Evolutionary conservation across 23 red algal genomes (phyloP).

Genomic region (Gracilariopsis chorda): DNA sequence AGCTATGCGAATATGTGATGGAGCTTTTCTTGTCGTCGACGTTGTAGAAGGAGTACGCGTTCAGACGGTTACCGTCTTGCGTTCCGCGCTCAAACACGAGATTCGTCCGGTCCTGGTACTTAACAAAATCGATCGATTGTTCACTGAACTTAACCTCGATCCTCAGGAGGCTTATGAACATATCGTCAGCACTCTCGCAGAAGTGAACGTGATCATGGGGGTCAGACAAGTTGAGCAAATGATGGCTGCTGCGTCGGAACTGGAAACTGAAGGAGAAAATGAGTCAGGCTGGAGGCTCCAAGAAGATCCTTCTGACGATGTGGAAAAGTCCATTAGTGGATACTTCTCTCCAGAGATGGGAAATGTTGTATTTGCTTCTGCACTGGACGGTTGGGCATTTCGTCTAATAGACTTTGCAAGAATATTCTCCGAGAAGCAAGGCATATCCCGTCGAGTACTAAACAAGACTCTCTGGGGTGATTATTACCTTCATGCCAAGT

Average conservation of each 20-base stretch:
- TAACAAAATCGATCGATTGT: constrained; percentile 96
- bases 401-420: constrained; percentile 85
- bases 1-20: constrained; percentile 89
- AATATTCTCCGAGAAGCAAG: constrained; percentile 73
- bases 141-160: constrained; percentile 70
- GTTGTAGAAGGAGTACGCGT: constrained; percentile 97
- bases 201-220: constrained; percentile 95
- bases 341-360: constrained; percentile 88
- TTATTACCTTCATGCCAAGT: constrained; percentile 82
- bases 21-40: constrained; percentile 91
- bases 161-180: constrained; percentile 83
- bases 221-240: constrained; percentile 78
- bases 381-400: constrained; percentile 97
- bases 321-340: constrained; percentile 20
- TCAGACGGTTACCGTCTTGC: constrained; percentile 90
- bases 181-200: constrained; percentile 73
- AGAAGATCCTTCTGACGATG: neutral
- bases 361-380: constrained; percentile 97
- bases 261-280: neutral
- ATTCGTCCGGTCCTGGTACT: constrained; percentile 88
- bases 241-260: constrained; percentile 47
- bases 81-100: constrained; percentile 65
- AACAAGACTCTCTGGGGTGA: constrained; percentile 94
- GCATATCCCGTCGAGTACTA: constrained; percentile 64
- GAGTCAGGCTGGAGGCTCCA: constrained; percentile 53